Percentiles rank a stretch among this genome's conserved stretches.
Conservation (phyloP, 2,329 filamentous ascomycete genomes). For the Neocatenulostroma microsporum region DNA sequence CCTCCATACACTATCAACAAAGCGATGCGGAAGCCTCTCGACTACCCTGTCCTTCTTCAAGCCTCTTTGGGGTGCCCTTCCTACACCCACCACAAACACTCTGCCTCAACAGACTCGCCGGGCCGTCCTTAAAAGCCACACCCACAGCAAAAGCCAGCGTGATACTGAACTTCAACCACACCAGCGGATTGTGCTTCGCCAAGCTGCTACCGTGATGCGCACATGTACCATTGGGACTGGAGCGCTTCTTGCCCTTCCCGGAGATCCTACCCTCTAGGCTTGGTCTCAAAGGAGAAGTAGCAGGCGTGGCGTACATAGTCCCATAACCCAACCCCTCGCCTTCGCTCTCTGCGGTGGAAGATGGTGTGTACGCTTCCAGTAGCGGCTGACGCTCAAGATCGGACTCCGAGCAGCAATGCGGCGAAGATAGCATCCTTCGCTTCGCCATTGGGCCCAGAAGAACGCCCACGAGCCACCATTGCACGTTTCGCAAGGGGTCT, state of each 20-base stretch:
- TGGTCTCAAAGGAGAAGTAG: too few relatives aligned
- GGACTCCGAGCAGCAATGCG: not conserved
- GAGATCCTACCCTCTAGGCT: conserved; percentile 7
- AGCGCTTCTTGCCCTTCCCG: conserved; percentile 22
- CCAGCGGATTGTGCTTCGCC: conserved; percentile 27
- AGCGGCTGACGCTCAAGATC: conserved; percentile 9
- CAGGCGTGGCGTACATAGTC: conserved; percentile 16
- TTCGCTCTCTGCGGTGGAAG: conserved; percentile 3
- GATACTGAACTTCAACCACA: conserved; percentile 44
- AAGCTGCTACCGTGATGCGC: not conserved
- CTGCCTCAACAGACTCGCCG: conserved; percentile 31
- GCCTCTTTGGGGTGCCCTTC: too few relatives aligned
- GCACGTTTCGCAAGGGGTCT: conserved; percentile 23
- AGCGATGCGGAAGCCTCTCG: too few relatives aligned
- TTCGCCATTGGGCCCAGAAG: conserved; percentile 30
- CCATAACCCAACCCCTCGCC: conserved; percentile 18
- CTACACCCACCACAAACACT: conserved; percentile 4
- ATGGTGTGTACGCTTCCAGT: conserved; percentile 5
- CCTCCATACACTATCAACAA: too few relatives aligned
- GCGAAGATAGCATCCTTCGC: conserved; percentile 20
- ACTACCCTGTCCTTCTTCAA: too few relatives aligned
- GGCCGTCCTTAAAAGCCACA: conserved; percentile 41
- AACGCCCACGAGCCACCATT: conserved; percentile 29
- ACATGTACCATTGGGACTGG: conserved; percentile 3
- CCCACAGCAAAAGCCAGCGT: conserved; percentile 42